These are phyloP conservation scores for Trametopsis cervina DNA, from an alignment of 768 basidiomycete species.

Conservation along the genomic window DNA sequence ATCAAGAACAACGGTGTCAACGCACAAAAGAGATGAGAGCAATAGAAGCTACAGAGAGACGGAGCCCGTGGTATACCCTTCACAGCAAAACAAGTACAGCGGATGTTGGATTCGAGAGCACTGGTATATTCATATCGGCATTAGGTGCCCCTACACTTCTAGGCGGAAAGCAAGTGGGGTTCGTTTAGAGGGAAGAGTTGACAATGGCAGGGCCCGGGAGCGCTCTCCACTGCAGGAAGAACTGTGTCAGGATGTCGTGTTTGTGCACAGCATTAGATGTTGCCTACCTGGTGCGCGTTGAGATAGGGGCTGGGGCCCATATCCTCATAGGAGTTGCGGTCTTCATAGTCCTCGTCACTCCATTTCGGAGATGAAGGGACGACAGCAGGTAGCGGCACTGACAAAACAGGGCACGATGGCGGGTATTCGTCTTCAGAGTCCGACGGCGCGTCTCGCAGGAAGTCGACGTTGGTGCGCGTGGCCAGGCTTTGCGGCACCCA, in stretches of 20 bases:
- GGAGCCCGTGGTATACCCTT: constrained; percentile 1
- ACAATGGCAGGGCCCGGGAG: constrained; percentile 30
- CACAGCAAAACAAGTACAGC: neutral
- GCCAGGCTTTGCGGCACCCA: constrained; percentile 37
- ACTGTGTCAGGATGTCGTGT: neutral
- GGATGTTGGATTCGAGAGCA: neutral
- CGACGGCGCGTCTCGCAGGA: constrained; percentile 21
- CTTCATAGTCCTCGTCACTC: constrained; percentile 28
- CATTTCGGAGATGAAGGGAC: constrained; percentile 26
- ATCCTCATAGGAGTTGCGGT: constrained; percentile 25
- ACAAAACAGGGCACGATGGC: constrained; percentile 28
- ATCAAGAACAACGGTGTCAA: constrained; percentile 1
- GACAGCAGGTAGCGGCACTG: constrained; percentile 30
- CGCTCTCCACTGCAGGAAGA: constrained; percentile 25
- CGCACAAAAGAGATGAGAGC: constrained; percentile 1
- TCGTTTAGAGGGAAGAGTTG: constrained; percentile 11
- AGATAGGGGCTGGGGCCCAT: constrained; percentile 28
- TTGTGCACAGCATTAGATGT: neutral
- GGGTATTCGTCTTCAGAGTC: constrained; percentile 25
- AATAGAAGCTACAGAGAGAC: constrained; percentile 5
- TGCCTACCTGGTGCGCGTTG: constrained; percentile 27
- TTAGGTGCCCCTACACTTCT: neutral
- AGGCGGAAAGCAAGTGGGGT: neutral
- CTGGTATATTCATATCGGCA: neutral
- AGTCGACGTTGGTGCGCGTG: constrained; percentile 25